Base-by-base conservation (phyloP, 441 rosid genomes). In the Jatropha multifida region DNA sequence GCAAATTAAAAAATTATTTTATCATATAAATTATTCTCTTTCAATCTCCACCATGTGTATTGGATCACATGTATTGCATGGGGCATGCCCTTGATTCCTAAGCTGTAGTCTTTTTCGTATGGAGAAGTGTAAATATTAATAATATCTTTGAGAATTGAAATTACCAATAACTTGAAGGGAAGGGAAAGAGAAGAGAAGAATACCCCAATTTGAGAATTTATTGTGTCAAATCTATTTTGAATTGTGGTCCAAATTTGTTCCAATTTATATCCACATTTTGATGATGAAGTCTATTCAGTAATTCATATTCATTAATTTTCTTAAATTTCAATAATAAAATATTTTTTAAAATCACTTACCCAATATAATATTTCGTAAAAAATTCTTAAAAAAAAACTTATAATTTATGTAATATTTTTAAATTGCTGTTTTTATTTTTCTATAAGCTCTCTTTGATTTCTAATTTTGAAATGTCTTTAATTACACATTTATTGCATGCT, bases 71-170 rank as follows among this genome's bases (percentile, higher is more conserved):
- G 6, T 42, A 42, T 42, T 32, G 32, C 32, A 32, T 32, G 2
- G 32, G 32, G 0, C 56, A 52, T 14, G 54, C 13, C 54, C 12
- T 13, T 9, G 52, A 6, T 4, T 52, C 58, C 20, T 3, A 1
- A 7, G 7, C 40, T 61, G 12, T 17, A 23, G 68, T 41, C 56
- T 15, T 11, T 56, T 32, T 46, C 15, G 55, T 10, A 64, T 41
- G 56, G 68, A 48, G 75, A 63, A 40, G 23, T 13, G 56, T 10
- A 69, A 65, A 27, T 27, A 27, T 2, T 14, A 3, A 14, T 52
- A 52, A 52, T 37, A 60, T 67, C 65, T 48, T 74, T 67, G 70
- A 56, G 72, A 32, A 32, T 32, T 32, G 32, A 32, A 2, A 56
- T 17, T 27, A n/a, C 41, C 59, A 54, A 52, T 8, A 62, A 27